Base-by-base conservation (phyloP, 371 early-diverging fungal species). In the Syncephalis fuscata region DNA sequence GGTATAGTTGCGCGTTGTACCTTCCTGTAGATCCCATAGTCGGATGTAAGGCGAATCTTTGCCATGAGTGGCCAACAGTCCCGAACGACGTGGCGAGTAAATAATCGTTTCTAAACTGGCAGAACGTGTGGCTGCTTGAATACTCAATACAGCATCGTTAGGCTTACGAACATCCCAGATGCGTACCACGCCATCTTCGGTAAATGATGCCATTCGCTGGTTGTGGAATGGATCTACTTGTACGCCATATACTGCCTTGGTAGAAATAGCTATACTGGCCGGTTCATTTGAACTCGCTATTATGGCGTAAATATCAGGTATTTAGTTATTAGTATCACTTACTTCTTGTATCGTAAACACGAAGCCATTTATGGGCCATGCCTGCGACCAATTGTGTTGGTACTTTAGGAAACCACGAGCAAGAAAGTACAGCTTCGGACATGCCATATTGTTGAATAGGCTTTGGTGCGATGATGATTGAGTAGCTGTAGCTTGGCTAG, bases 131-230 rank as follows among this genome's bases (percentile, higher is more conserved):
- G 22, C n/a, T 10, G 25, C 26, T 24, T 19, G 19, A 38, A 45
- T 45, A 36, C 17, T 10, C 16, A 22, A 19, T 7, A 14, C 19
- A 23, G 85, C 64, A 36, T 82, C 82, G 1, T 64, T 61, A 4
- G 73, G 51, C 43, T 78, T 80, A 24, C 89, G 67, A 24, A 65
- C 54, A 53, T 89, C 89, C 87, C 87, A 89, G n/a, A 86, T 48
- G 42, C 73, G 68, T 44, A 89, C 70, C 9, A 68, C 62, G 4
- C 76, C 76, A 48, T 82, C 82, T 15, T 80, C 83, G 0, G 76
- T 72, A 48, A 66, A 81, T 1, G 83, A 81, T 0, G 84, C 83
- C 46, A 85, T 58, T 26, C 85, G 71, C 51, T 76, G 60, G 9
- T 70, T 53, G 49, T 79, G 63, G 59, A 80, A 85, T 0, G 85